Evolutionary conservation across 2,329 filamentous ascomycete genomes (phyloP).

Genomic region (Neofusicoccum laricinum): DNA sequence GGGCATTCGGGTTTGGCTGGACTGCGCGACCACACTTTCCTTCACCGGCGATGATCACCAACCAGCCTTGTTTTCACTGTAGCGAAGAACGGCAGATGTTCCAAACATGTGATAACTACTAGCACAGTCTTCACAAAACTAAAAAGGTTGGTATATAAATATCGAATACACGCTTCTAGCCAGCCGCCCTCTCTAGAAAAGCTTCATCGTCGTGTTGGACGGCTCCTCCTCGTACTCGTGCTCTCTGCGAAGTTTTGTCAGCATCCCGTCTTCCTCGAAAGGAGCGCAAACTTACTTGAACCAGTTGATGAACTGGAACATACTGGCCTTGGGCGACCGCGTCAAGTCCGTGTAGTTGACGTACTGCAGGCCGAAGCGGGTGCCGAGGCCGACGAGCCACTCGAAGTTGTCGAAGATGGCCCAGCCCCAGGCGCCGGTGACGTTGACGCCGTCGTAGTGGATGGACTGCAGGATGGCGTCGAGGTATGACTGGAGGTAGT

Average conservation of each 20-base stretch:
- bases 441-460: conserved; percentile 39
- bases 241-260: not conserved
- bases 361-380: conserved; percentile 43
- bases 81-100: too few species aligned
- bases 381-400: conserved; percentile 36
- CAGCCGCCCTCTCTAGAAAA: not conserved
- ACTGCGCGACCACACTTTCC: too few species aligned
- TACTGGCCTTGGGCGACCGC: conserved; percentile 41
- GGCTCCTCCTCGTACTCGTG: not conserved
- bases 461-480: conserved; percentile 41
- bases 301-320: conserved; percentile 45
- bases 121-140: too few species aligned
- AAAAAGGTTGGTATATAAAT: too few species aligned
- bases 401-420: conserved; percentile 44
- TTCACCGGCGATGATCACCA: too few species aligned
- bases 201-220: not conserved
- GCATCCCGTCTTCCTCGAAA: not conserved
- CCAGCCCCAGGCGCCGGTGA: conserved; percentile 43
- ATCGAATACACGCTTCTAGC: not conserved
- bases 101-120: too few species aligned
- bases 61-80: too few species aligned
- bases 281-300: conserved; percentile 27
- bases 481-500: conserved; percentile 42
- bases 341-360: conserved; percentile 41
- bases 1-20: too few species aligned